phyloP scores from a whole-genome alignment of 768 basidiomycete genomes.

The Boletus rufocinnamomeus region DNA sequence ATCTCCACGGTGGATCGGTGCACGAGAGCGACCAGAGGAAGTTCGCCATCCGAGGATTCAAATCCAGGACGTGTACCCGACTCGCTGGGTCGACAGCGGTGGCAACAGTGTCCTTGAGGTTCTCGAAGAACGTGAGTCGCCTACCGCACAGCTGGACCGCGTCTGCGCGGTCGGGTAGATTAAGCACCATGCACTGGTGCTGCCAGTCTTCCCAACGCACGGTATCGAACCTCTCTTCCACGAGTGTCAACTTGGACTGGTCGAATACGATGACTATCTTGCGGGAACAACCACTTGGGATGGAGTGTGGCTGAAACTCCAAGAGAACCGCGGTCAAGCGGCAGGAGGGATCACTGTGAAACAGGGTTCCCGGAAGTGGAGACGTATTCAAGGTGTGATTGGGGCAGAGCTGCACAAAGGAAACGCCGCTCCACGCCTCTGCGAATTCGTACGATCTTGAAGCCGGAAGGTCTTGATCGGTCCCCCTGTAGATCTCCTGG shows the following conservation, averaged over 20 bases:
- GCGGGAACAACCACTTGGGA: slow-evolving; percentile 36
- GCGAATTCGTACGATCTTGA: slow-evolving; percentile 53
- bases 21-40: slow-evolving; percentile 32
- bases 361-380: slow-evolving; percentile 48
- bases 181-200: slow-evolving; percentile 37
- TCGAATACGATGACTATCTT: slow-evolving; percentile 55
- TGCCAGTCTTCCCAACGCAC: slow-evolving; percentile 62
- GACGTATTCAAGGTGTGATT: slow-evolving; percentile 46
- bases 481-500: slow-evolving; percentile 22
- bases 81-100: slow-evolving; percentile 17
- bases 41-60: slow-evolving; percentile 30
- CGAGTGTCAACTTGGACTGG: slow-evolving; percentile 51
- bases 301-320: slow-evolving; percentile 43
- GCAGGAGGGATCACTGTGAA: slow-evolving; percentile 54
- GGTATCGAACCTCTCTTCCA: slow-evolving; percentile 44
- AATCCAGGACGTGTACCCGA: slow-evolving; percentile 33
- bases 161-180: slow-evolving; percentile 35
- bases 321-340: slow-evolving; percentile 47
- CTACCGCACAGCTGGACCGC: slow-evolving; percentile 32
- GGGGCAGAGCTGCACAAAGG: slow-evolving; percentile 48
- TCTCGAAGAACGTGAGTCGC: slow-evolving; percentile 36
- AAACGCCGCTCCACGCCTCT: slow-evolving; percentile 47
- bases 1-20: slow-evolving; percentile 33
- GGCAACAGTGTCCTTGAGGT: slow-evolving; percentile 19
- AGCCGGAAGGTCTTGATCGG: slow-evolving; percentile 11